Evolutionary conservation across 306 rosid species (phyloP).

Genomic region (Lablab purpureus): DNA sequence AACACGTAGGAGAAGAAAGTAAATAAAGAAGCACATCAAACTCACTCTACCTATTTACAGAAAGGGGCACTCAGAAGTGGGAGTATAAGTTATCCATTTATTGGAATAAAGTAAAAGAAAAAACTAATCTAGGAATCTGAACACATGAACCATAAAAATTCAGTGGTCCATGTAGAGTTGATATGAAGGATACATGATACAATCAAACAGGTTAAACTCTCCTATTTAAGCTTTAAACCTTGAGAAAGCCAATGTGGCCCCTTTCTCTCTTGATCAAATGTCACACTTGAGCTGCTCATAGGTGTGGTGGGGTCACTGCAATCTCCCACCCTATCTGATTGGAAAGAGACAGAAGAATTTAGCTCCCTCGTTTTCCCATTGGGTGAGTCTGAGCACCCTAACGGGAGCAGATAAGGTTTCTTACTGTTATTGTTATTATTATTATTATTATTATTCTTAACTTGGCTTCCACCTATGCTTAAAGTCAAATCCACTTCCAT

Average conservation of each 20-base stretch:
- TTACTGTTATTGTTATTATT: slow-evolving; percentile 65
- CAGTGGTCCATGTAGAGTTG: slow-evolving; percentile 55
- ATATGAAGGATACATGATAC: slow-evolving; percentile 26
- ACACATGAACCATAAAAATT: slow-evolving; percentile 60
- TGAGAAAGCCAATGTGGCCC: slow-evolving; percentile 87
- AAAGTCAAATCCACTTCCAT: slow-evolving; percentile 81
- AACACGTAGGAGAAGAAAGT: slow-evolving; percentile 14
- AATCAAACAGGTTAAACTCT: slow-evolving; percentile 47
- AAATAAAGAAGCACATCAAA: slow-evolving; percentile 36
- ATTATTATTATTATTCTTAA: slow-evolving; percentile 62
- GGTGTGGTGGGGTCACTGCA: slow-evolving; percentile 85
- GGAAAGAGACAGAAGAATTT: slow-evolving; percentile 65
- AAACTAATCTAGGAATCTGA: slow-evolving; percentile 58
- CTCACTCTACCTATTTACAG: slow-evolving; percentile 54
- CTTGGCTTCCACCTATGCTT: slow-evolving; percentile 71
- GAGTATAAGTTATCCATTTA: slow-evolving; percentile 55
- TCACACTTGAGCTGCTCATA: slow-evolving; percentile 89
- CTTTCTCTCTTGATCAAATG: slow-evolving; percentile 82
- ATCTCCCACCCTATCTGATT: slow-evolving; percentile 79
- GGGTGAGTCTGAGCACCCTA: slow-evolving; percentile 44
- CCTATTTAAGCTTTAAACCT: slow-evolving; percentile 77
- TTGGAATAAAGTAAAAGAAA: slow-evolving; percentile 49
- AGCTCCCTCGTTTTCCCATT: slow-evolving; percentile 53
- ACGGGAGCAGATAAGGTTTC: slow-evolving; percentile 38
- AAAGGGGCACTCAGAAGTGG: slow-evolving; percentile 45